Percentiles rank a stretch among this genome's conserved stretches.
Conservation (phyloP, 805 yeast species). For the Millerozyma acaciae region DNA sequence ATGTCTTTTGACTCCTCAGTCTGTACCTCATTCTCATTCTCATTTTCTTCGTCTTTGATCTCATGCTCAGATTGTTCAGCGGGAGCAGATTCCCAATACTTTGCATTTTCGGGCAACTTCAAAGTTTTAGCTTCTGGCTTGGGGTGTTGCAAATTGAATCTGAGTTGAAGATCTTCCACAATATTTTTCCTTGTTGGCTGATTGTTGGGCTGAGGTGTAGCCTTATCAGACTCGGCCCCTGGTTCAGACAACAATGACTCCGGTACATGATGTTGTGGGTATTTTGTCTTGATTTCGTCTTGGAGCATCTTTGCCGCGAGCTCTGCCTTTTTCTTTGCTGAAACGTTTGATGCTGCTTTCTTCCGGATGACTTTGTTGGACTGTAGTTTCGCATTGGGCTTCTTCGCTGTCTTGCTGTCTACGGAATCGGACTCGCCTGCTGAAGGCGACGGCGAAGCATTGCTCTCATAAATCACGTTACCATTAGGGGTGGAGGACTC, state of each 20-base stretch:
- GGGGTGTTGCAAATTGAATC: constrained; percentile 29
- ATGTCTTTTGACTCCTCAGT: constrained; percentile 1
- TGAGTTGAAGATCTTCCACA: constrained; percentile 26
- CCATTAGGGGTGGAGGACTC: constrained; percentile 31
- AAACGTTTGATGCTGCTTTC: not conserved
- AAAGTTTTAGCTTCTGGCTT: constrained; percentile 21
- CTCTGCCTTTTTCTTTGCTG: constrained; percentile 6
- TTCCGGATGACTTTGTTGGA: constrained; percentile 1
- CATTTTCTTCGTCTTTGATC: constrained; percentile 6
- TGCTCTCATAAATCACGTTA: constrained; percentile 21
- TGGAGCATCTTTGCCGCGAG: constrained; percentile 2
- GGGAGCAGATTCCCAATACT: constrained; percentile 13
- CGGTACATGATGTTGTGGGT: constrained; percentile 33
- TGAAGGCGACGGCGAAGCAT: constrained; percentile 2
- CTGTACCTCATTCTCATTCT: not conserved
- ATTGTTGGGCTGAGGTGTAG: constrained; percentile 7
- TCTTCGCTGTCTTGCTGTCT: not conserved
- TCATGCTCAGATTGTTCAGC: constrained; percentile 6
- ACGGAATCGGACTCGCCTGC: constrained; percentile 1
- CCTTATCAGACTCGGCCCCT: constrained; percentile 10
- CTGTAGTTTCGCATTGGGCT: not conserved
- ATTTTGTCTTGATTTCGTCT: constrained; percentile 13
- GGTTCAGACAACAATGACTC: constrained; percentile 16
- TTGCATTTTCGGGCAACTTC: constrained; percentile 23
- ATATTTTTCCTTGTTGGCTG: constrained; percentile 29